These are phyloP conservation scores for Dryas drummondii DNA, from an alignment of 306 rosid species.

Conservation along the genomic window DNA sequence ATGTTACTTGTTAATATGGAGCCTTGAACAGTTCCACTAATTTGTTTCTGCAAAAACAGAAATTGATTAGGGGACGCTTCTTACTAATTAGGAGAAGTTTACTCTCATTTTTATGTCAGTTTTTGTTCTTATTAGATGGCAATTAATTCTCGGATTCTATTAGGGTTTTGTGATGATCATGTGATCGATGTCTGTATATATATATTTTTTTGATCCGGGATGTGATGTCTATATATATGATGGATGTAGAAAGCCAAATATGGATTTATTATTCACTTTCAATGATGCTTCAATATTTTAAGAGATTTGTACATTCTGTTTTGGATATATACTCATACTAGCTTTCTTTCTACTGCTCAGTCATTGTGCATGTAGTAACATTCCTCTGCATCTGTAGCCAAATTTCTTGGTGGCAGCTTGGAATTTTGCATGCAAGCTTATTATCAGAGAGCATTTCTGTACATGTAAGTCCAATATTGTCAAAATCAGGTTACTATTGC, in stretches of 20 bases:
- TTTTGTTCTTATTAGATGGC: background rate
- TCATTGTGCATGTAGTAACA: no score
- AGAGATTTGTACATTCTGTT: no score
- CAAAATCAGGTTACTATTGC: no score
- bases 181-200: background rate
- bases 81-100: background rate
- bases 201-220: background rate
- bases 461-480: no score
- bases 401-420: no score
- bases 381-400: no score
- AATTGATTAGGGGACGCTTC: background rate
- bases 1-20: background rate
- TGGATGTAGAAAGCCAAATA: background rate
- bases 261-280: background rate
- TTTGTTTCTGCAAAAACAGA: background rate
- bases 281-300: background rate
- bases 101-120: background rate
- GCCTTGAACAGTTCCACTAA: no score
- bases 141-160: background rate
- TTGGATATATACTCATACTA: no score
- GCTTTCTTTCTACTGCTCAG: no score
- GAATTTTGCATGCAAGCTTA: no score
- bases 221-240: background rate
- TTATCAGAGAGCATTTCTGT: no score
- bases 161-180: background rate